Conservation (phyloP, 805 yeast genomes). For the Sugiyamaella valdiviana region DNA sequence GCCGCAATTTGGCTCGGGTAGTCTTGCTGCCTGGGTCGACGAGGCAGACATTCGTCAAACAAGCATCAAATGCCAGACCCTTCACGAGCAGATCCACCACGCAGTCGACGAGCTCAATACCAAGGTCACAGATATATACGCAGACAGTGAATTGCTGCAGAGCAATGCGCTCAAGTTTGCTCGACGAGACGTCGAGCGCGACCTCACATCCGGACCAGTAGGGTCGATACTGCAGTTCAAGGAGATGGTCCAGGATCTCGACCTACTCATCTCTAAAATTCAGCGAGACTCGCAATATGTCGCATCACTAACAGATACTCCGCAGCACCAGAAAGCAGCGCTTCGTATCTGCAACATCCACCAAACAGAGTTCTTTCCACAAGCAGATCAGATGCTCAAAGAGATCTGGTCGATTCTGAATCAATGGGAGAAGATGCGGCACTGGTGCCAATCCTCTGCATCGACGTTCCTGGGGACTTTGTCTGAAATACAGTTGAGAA, state of each 20-base stretch:
- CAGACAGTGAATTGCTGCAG: not conserved
- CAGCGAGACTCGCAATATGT: constrained; percentile 24
- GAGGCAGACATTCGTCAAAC: constrained; percentile 1
- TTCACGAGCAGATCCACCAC: not conserved
- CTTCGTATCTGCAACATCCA: constrained; percentile 23
- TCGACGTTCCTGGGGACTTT: constrained; percentile 16
- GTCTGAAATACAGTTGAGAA: constrained; percentile 26
- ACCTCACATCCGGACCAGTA: not conserved
- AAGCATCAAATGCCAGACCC: not conserved
- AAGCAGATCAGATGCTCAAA: constrained; percentile 17
- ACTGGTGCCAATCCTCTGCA: constrained; percentile 5
- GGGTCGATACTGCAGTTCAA: constrained; percentile 5
- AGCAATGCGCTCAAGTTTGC: not conserved
- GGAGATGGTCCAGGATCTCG: constrained; percentile 23
- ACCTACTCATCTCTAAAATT: constrained; percentile 22
- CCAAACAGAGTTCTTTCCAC: constrained; percentile 27
- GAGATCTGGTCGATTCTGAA: constrained; percentile 20
- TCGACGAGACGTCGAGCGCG: not conserved
- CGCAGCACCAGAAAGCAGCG: constrained; percentile 15
- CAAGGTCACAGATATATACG: not conserved
- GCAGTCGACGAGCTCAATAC: not conserved
- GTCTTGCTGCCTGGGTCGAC: constrained; percentile 4
- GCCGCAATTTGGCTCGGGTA: constrained; percentile 6
- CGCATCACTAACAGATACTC: constrained; percentile 18
- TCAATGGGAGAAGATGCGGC: constrained; percentile 7